Conservation (phyloP, 345 rosid species). For the Cardamine resedifolia region DNA sequence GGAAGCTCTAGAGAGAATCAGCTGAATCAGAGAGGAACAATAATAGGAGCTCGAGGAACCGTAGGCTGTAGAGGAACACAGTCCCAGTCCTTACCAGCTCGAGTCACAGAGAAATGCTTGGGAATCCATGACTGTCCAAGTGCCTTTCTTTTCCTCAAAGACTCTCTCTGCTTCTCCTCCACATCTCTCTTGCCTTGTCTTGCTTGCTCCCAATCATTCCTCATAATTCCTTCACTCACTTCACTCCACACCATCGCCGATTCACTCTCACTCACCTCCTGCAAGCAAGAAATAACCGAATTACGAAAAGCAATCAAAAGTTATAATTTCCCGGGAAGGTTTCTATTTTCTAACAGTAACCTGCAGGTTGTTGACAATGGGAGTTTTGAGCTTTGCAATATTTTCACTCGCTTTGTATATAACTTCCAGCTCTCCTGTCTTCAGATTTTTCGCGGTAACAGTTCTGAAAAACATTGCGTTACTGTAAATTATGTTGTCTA, state of each 20-base stretch:
- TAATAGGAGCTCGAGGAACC: slow-evolving; percentile 68
- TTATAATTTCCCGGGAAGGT: not conserved
- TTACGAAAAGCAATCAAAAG: not conserved
- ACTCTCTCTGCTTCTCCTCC: slow-evolving; percentile 68
- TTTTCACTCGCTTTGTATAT: slow-evolving; percentile 64
- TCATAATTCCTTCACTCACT: slow-evolving; percentile 58
- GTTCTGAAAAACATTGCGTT: slow-evolving; percentile 41
- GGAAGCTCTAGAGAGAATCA: not conserved
- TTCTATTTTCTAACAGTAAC: slow-evolving; percentile 36
- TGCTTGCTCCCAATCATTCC: slow-evolving; percentile 71
- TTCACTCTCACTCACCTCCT: slow-evolving; percentile 64
- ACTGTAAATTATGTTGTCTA: not conserved
- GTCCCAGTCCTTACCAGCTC: slow-evolving; percentile 56
- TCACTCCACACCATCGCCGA: slow-evolving; percentile 73
- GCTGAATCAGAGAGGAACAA: slow-evolving; percentile 41
- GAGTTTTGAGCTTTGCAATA: slow-evolving; percentile 56
- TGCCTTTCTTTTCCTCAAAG: slow-evolving; percentile 45
- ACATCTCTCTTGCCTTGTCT: slow-evolving; percentile 59
- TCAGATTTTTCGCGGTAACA: slow-evolving; percentile 56
- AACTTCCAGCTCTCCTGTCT: slow-evolving; percentile 46
- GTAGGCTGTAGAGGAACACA: slow-evolving; percentile 52
- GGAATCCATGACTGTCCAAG: slow-evolving; percentile 62
- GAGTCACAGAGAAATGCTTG: slow-evolving; percentile 51
- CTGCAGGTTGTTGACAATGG: slow-evolving; percentile 56
- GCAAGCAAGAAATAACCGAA: not conserved